Conservation (phyloP, 352 stramenopile species). For the Phytophthora hybrid region DNA sequence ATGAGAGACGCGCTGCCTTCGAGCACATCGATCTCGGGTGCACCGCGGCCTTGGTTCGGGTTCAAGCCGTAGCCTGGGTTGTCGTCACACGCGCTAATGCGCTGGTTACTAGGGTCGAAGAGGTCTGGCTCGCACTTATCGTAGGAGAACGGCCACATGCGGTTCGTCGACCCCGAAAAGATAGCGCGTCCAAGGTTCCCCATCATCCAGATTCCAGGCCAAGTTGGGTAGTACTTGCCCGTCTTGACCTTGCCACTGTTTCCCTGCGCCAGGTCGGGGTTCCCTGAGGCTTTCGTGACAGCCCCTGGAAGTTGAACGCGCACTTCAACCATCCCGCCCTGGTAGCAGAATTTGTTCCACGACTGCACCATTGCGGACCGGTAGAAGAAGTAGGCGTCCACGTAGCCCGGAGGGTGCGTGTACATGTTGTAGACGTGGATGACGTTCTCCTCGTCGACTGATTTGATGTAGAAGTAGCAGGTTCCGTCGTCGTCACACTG, state of each 20-base stretch:
- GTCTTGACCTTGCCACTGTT: conserved; percentile 49
- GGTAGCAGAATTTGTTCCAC: conserved; percentile 97
- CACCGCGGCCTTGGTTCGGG: conserved; percentile 78
- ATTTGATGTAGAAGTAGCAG: conserved; percentile 58
- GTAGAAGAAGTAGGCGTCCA: conserved; percentile 54
- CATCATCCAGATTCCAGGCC: conserved; percentile 94
- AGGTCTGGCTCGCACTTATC: conserved; percentile 78
- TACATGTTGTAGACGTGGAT: conserved; percentile 70
- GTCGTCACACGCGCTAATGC: conserved; percentile 82
- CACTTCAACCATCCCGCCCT: conserved; percentile 92
- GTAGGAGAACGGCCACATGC: conserved; percentile 96
- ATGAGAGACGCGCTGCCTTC: conserved; percentile 85
- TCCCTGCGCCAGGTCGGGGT: conserved; percentile 48
- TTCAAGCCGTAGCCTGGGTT: conserved; percentile 92
- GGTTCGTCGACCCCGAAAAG: conserved; percentile 90
- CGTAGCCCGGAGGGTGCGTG: conserved; percentile 49
- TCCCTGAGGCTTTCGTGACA: conserved; percentile 52
- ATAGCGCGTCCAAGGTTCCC: conserved; percentile 93
- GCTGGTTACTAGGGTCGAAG: conserved; percentile 48
- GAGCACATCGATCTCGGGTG: conserved; percentile 95
- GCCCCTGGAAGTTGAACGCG: conserved; percentile 89
- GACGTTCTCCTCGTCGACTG: conserved; percentile 42
- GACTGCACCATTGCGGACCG: conserved; percentile 89
- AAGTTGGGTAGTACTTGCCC: conserved; percentile 75
- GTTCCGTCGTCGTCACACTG: conserved; percentile 51